Base-by-base conservation (phyloP, 345 rosid genomes). In the Eucalyptus camaldulensis region DNA sequence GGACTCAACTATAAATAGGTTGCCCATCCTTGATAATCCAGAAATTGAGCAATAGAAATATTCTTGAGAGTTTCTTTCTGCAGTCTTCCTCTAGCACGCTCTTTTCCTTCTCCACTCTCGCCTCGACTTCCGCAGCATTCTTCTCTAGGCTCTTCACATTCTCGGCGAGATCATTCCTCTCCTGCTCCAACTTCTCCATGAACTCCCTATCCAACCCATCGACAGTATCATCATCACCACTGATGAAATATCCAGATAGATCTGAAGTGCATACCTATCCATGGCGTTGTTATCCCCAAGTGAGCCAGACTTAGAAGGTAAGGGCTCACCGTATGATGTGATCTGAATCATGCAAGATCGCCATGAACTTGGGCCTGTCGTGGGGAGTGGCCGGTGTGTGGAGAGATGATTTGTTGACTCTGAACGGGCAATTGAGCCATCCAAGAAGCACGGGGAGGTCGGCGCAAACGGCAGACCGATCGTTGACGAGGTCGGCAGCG, bases 341-440 rank as follows among this genome's bases (percentile, higher is more conserved):
- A 93, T 88, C 90, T 97, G 96, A 45, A 96, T 98, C 49, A 89
- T 94, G 95, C 27, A 96, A 86, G 80, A 94, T 89, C 25, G 94
- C 96, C 19, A 97, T 94, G 87, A 93, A 94, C 19, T 93, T 90
- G 21, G 99, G 99, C 99, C 98, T 95, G 53, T 96, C 96, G 93
- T 95, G 98, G 49, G 98, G 99, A 29, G 99, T 93, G 69, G 95
- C 96, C 13, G 97, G 96, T 33, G 8, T 43, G 99, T 94, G 95
- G 65, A 96, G 96, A 10, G 95, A 89, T 31, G 99, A 96, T 91
- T 94, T 96, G 89, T 91, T 96, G 89, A 97, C 81, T 45, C 95
- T 96, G 93, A 92, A 89, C 13, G 98, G 99, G 72, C 96, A 97
- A 72, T 89, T 92, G 13, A 96, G 92, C 53, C 89, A 89, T 92